Evolutionary conservation across 768 basidiomycete species (phyloP), one percentile per base, ranked within the genome.

Genomic region (Suillus sp.): DNA sequence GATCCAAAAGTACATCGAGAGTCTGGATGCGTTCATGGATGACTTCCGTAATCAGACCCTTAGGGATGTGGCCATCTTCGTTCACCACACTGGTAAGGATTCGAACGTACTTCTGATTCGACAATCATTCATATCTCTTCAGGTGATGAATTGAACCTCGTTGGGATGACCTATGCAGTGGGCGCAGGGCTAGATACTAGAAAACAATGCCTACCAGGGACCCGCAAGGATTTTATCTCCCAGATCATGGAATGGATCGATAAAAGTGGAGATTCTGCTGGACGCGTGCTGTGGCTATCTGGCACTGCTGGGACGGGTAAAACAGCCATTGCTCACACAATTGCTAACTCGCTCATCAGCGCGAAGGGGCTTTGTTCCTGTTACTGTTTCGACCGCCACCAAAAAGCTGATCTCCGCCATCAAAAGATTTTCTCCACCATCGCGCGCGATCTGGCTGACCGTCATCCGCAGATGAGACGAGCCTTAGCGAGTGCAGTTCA

Each of bases 301-400:
- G 61, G 61, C 6, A 40, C 37, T 32, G 71, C 74, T 1, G 73
- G 72, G 14, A 62, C 50, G 13, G 73, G 73, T 3, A 74, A 74
- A 62, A 67, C 74, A 14, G 65, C 66, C 13, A 58, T 62, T 25
- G 54, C 61, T 18, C 61, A 62, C 30, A 62, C 61, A 1, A 62
- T 62, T 10, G 67, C 65, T 2, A 59, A 64, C 2, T 51, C 27
- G 45, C 60, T 68, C 32, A 64, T 47, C 13, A 20, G 69, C 14
- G 40, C 32, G 25, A 61, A 62, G 0, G 34, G 65, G 4, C 64
- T 71, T 10, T 66, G 58, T 3, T 70, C 72, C 5, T 60, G 59
- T 27, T 53, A 47, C 43, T 60, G 59, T 20, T 60, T 60, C 43
- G 43, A 43, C 27, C 35, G 68, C 40, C 64, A 70, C 48, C 55